Evolutionary conservation across 78 protist genomes (phyloP).

Genomic region (Trichosphaerium sp.): DNA sequence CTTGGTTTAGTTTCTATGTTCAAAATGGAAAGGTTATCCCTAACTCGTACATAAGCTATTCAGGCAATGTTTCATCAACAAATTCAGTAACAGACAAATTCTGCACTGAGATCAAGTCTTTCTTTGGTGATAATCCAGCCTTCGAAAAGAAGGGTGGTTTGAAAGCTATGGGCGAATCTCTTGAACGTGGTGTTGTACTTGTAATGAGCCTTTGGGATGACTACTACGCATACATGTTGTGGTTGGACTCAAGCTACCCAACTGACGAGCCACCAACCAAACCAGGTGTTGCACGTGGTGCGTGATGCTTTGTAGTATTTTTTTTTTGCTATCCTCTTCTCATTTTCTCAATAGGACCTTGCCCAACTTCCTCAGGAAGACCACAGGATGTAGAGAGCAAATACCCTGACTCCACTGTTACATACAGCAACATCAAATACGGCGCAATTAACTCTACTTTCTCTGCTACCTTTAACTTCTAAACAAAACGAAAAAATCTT

Average conservation of each 20-base stretch:
- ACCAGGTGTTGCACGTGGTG: constrained; percentile 60
- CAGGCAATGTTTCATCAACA: no score
- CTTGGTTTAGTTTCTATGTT: constrained; percentile 45
- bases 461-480: no score
- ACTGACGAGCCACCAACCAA: neutral
- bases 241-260: constrained; percentile 54
- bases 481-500: no score
- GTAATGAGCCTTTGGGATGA: constrained; percentile 68
- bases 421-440: constrained; percentile 40
- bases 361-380: constrained; percentile 46
- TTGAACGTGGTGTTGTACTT: constrained; percentile 49
- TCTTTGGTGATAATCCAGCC: constrained; percentile 23
- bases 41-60: no score
- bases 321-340: no score
- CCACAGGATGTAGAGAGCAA: constrained; percentile 37
- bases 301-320: no score
- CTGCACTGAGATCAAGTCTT: constrained; percentile 18
- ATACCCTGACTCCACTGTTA: constrained; percentile 41
- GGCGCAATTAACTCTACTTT: constrained; percentile 39
- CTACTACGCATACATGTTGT: constrained; percentile 48
- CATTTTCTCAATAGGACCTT: no score
- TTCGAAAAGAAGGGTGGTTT: constrained; percentile 59
- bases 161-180: constrained; percentile 36
- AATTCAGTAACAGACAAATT: constrained; percentile 22
- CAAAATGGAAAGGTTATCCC: constrained; percentile 37